These are phyloP conservation scores for Capronia coronata DNA, from an alignment of 2,329 filamentous ascomycete genomes.

Conservation along the genomic window DNA sequence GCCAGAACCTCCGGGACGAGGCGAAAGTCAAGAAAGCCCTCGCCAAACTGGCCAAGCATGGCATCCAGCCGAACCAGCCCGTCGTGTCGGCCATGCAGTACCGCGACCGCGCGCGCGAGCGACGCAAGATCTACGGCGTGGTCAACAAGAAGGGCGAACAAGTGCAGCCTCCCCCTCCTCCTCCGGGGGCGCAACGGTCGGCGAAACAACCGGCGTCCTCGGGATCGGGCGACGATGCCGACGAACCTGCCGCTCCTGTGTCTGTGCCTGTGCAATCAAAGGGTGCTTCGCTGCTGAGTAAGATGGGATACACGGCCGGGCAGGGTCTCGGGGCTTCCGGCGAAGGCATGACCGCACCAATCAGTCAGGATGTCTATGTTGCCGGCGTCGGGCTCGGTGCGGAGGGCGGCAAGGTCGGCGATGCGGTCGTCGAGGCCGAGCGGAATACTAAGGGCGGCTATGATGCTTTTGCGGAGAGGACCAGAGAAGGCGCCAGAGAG, in stretches of 20 bases:
- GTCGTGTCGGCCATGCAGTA: slow-evolving; percentile 33
- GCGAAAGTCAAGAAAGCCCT: slow-evolving; percentile 39
- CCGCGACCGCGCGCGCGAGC: slow-evolving; percentile 43
- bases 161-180: slow-evolving; percentile 14
- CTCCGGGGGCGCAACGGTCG: neutral
- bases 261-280: slow-evolving; percentile 38
- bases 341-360: slow-evolving; percentile 41
- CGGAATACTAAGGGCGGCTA: slow-evolving; percentile 45
- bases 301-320: slow-evolving; percentile 46
- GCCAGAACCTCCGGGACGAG: slow-evolving; percentile 49
- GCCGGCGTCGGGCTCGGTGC: slow-evolving; percentile 47
- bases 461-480: slow-evolving; percentile 44
- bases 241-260: slow-evolving; percentile 11
- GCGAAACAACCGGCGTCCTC: slow-evolving; percentile 7
- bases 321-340: slow-evolving; percentile 45
- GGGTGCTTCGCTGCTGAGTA: slow-evolving; percentile 46
- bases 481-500: slow-evolving; percentile 42
- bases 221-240: neutral
- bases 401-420: slow-evolving; percentile 44
- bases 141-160: slow-evolving; percentile 30
- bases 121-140: slow-evolving; percentile 40
- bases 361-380: slow-evolving; percentile 45
- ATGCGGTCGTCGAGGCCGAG: slow-evolving; percentile 44
- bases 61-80: slow-evolving; percentile 28
- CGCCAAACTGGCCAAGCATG: slow-evolving; percentile 40